Evolutionary conservation across 371 early-diverging fungal genomes (phyloP).

Genomic region (Dichotomocladium elegans): DNA sequence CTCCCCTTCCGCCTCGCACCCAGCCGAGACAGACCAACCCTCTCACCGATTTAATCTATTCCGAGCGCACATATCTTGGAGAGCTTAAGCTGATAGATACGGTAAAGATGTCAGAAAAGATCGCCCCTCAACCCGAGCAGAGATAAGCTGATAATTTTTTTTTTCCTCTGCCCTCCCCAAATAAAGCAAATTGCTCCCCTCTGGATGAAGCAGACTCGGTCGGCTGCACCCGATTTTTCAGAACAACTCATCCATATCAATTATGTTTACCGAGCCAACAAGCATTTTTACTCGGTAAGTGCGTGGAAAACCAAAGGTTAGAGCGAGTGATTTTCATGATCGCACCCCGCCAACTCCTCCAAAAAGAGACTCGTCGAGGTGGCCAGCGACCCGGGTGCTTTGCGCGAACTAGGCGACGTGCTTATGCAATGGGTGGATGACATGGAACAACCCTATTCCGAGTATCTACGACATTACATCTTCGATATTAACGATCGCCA

Average conservation of each 20-base stretch:
- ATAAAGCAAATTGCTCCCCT: slow-evolving; percentile 47
- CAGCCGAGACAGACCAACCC: slow-evolving; percentile 17
- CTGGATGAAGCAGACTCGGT: slow-evolving; percentile 44
- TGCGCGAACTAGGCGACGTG: slow-evolving; percentile 34
- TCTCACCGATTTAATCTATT: slow-evolving; percentile 43
- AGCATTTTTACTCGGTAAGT: slow-evolving; percentile 42
- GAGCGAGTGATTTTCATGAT: not conserved
- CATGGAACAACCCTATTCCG: slow-evolving; percentile 50
- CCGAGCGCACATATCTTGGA: slow-evolving; percentile 43
- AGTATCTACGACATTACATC: slow-evolving; percentile 36
- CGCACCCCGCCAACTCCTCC: too few species aligned
- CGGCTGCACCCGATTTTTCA: slow-evolving; percentile 48
- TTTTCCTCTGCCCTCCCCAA: not conserved
- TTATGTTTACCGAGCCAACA: slow-evolving; percentile 40
- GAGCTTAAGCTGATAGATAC: slow-evolving; percentile 43
- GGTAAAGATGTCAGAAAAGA: slow-evolving; percentile 19
- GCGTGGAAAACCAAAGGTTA: not conserved
- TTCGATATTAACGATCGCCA: slow-evolving; percentile 30
- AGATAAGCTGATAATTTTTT: not conserved
- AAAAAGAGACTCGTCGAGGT: slow-evolving; percentile 14
- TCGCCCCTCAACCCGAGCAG: too few species aligned
- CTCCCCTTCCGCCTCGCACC: slow-evolving; percentile 8
- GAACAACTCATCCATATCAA: slow-evolving; percentile 36
- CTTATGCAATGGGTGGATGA: slow-evolving; percentile 53
- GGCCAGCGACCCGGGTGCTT: slow-evolving; percentile 21